These are phyloP conservation scores for Aspergillus sclerotialis DNA, from an alignment of 2,329 filamentous ascomycete species.

Conservation along the genomic window DNA sequence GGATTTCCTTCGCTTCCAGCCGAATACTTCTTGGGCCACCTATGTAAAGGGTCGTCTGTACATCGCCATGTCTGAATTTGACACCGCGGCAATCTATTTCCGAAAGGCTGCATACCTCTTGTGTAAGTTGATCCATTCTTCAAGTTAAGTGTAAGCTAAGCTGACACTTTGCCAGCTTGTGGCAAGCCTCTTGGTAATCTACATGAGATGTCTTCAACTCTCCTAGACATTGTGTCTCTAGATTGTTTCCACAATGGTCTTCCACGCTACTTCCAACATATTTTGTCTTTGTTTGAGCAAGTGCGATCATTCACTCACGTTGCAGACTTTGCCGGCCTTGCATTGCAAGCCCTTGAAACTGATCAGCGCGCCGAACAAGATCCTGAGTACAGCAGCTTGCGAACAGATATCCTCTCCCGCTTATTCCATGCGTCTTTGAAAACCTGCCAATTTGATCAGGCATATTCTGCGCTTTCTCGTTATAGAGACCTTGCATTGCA, in stretches of 20 bases:
- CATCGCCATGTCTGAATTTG: constrained; percentile 66
- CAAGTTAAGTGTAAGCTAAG: background rate
- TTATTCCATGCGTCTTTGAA: constrained; percentile 77
- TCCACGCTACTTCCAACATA: constrained; percentile 78
- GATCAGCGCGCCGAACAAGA: constrained; percentile 26
- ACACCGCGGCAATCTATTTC: constrained; percentile 67
- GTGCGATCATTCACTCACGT: constrained; percentile 71
- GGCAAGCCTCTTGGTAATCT: constrained; percentile 40
- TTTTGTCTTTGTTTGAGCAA: constrained; percentile 74
- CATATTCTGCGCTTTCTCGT: constrained; percentile 69
- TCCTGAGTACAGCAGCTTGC: constrained; percentile 36
- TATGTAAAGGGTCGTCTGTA: constrained; percentile 81
- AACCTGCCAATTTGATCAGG: constrained; percentile 72
- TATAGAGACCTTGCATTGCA: constrained; percentile 68
- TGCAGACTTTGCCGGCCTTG: constrained; percentile 72
- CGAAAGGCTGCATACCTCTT: constrained; percentile 75
- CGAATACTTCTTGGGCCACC: constrained; percentile 51
- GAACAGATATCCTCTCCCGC: constrained; percentile 69
- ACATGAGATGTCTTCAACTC: constrained; percentile 46
- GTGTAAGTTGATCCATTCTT: constrained; percentile 54
- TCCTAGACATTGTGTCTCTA: constrained; percentile 71
- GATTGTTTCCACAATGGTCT: constrained; percentile 63
- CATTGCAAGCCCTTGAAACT: constrained; percentile 55
- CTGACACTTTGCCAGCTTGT: constrained; percentile 28
- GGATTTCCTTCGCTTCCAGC: constrained; percentile 61